These are phyloP conservation scores for Hevea brasiliensis DNA, from an alignment of 345 rosid genomes.

Conservation along the genomic window DNA sequence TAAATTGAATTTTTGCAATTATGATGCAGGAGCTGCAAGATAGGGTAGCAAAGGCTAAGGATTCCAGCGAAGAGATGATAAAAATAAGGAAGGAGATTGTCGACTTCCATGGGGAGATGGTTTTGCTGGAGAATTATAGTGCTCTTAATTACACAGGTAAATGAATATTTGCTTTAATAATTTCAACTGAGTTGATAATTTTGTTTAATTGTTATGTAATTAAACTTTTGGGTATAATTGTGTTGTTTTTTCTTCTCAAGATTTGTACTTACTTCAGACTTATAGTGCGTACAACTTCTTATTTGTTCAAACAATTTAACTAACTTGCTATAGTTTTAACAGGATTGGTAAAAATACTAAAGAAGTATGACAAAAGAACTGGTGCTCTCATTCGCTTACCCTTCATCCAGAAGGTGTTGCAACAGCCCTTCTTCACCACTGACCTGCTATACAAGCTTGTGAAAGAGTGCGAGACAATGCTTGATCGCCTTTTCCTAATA, in stretches of 20 bases:
- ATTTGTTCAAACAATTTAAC: no score
- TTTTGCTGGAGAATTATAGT: slow-evolving; percentile 84
- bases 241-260: no score
- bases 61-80: slow-evolving; percentile 52
- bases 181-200: background rate
- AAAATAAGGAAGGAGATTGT: slow-evolving; percentile 73
- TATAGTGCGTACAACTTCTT: no score
- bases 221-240: no score
- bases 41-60: slow-evolving; percentile 53
- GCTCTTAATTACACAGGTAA: slow-evolving; percentile 90
- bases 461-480: slow-evolving; percentile 79
- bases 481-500: slow-evolving; percentile 62
- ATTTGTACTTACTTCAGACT: no score
- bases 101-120: slow-evolving; percentile 94
- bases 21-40: slow-evolving; percentile 69
- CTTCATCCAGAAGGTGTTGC: background rate
- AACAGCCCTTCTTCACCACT: background rate
- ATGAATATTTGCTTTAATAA: background rate
- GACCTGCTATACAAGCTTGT: slow-evolving; percentile 81
- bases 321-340: slow-evolving; percentile 4
- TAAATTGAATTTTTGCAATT: slow-evolving; percentile 7
- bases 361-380: background rate
- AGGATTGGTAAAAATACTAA: slow-evolving; percentile 90
- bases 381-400: background rate
- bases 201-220: no score